phyloP scores from a whole-genome alignment of 805 yeast species.

The Myxozyma geophila region DNA sequence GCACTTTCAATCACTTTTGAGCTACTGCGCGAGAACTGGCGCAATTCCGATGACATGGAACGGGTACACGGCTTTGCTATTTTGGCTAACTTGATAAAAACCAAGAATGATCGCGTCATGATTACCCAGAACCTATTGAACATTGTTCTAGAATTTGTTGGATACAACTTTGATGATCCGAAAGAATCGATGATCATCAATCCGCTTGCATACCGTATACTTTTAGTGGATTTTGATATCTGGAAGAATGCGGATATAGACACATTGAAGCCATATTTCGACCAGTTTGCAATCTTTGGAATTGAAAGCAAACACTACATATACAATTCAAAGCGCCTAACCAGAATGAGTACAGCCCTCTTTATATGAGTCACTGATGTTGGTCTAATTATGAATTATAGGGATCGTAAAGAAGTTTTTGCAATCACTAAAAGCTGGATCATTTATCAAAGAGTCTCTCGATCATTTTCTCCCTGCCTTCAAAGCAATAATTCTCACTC shows the following conservation, averaged over 20 bases:
- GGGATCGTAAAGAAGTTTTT: conserved; percentile 51
- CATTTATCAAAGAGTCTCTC: conserved; percentile 47
- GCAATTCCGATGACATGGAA: conserved; percentile 62
- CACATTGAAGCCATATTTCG: conserved; percentile 57
- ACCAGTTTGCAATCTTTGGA: conserved; percentile 60
- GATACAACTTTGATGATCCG: conserved; percentile 58
- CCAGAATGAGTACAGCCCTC: conserved; percentile 51
- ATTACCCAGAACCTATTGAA: conserved; percentile 52
- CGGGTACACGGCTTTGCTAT: conserved; percentile 63
- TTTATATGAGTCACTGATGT: conserved; percentile 41
- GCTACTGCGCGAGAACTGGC: conserved; percentile 54
- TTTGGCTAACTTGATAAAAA: conserved; percentile 57
- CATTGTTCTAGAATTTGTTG: conserved; percentile 56
- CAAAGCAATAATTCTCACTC: conserved; percentile 50
- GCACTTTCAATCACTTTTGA: conserved; percentile 52
- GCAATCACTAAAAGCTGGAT: conserved; percentile 54
- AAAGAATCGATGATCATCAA: conserved; percentile 62
- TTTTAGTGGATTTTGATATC: conserved; percentile 67
- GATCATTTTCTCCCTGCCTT: conserved; percentile 51
- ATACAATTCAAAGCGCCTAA: conserved; percentile 59
- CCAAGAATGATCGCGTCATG: conserved; percentile 48
- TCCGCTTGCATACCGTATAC: conserved; percentile 57
- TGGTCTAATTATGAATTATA: conserved; percentile 6
- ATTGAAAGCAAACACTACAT: conserved; percentile 56
- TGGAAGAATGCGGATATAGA: conserved; percentile 55